Evolutionary conservation across 2,329 filamentous ascomycete genomes (phyloP).

Genomic region (Ilyonectria robusta): DNA sequence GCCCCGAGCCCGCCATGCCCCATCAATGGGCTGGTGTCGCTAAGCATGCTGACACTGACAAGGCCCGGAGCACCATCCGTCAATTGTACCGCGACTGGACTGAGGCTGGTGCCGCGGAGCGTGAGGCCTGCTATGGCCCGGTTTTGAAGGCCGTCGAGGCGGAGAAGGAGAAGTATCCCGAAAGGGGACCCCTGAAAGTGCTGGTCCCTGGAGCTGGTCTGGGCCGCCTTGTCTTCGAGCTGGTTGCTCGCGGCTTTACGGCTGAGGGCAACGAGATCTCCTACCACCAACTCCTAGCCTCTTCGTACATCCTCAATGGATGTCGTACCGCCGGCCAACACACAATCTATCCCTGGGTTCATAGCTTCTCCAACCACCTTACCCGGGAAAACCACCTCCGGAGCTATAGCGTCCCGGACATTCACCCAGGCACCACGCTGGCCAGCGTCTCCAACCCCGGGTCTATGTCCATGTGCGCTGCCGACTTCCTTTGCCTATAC

Average conservation of each 20-base stretch:
- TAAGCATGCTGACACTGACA: constrained; percentile 84
- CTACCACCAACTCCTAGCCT: constrained; percentile 95
- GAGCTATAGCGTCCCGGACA: constrained; percentile 82
- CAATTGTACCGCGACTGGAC: constrained; percentile 98
- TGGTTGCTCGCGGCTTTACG: constrained; percentile 79
- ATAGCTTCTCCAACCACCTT: constrained; percentile 89
- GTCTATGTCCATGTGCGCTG: constrained; percentile 91
- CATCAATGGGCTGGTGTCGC: constrained; percentile 79
- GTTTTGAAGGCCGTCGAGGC: constrained; percentile 75
- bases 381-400: constrained; percentile 82
- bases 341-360: constrained; percentile 86
- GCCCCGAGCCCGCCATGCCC: constrained; percentile 63
- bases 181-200: constrained; percentile 69
- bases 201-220: constrained; percentile 93
- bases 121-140: constrained; percentile 82
- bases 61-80: constrained; percentile 90
- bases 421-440: constrained; percentile 77
- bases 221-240: constrained; percentile 89
- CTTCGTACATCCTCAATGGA: constrained; percentile 80
- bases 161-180: constrained; percentile 55
- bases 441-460: constrained; percentile 59
- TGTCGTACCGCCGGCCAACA: constrained; percentile 74
- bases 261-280: constrained; percentile 96
- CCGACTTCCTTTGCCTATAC: constrained; percentile 94
- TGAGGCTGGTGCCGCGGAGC: constrained; percentile 79